Conservation (phyloP, 164 flowering plant genomes). For the Umbellularia californica region DNA sequence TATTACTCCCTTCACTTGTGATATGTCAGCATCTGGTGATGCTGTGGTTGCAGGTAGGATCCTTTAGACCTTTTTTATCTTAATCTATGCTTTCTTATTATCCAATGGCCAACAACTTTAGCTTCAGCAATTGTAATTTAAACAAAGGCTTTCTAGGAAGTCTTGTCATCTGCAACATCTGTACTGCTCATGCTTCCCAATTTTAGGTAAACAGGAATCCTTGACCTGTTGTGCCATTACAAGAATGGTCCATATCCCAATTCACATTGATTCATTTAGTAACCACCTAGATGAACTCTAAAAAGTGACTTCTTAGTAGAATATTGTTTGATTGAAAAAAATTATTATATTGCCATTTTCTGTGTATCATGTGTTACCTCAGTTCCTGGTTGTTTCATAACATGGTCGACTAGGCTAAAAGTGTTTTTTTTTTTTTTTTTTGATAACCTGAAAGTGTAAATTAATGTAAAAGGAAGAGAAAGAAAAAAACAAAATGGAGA, state of each 20-base stretch:
- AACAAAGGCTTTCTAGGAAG: not conserved
- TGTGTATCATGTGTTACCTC: too few species aligned
- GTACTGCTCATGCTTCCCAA: not conserved
- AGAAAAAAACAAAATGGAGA: too few species aligned
- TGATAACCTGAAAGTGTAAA: too few species aligned
- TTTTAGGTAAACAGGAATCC: not conserved
- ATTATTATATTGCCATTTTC: not conserved
- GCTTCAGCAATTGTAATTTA: not conserved
- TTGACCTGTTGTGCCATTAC: not conserved
- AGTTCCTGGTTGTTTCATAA: too few species aligned
- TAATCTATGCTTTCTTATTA: not conserved
- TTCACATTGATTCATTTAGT: not conserved
- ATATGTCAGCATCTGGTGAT: conserved; percentile 94
- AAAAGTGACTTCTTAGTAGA: not conserved
- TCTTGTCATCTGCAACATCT: not conserved
- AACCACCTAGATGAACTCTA: not conserved
- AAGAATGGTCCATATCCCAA: not conserved
- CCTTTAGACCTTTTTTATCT: not conserved
- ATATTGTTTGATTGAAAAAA: not conserved
- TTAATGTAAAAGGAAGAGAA: too few species aligned
- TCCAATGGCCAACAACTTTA: not conserved
- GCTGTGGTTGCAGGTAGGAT: conserved; percentile 84
- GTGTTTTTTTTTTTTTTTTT: too few species aligned
- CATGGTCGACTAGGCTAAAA: not conserved
- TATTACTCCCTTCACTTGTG: conserved; percentile 73